These are phyloP conservation scores for Xanthoceras sorbifolium DNA, from an alignment of 345 rosid genomes.

Conservation along the genomic window DNA sequence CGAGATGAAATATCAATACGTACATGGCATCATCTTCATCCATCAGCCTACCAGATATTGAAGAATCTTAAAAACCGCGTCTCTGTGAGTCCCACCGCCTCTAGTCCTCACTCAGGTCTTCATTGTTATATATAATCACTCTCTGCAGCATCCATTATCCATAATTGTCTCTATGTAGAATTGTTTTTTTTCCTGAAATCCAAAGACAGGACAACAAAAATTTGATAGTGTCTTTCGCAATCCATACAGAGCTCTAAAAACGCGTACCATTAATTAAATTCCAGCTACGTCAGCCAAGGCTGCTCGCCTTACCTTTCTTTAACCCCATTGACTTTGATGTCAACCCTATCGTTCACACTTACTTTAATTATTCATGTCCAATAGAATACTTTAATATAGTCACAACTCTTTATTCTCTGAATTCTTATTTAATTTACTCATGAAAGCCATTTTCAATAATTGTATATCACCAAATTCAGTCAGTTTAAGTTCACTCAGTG, in stretches of 20 bases:
- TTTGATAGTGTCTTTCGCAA: background rate
- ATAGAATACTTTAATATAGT: no score
- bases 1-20: no score
- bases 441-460: no score
- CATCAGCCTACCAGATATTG: no score
- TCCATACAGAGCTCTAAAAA: no score
- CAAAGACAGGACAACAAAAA: background rate
- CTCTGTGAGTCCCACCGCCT: background rate
- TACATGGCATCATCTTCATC: no score
- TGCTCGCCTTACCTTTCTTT: background rate
- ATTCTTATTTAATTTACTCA: no score
- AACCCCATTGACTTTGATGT: background rate
- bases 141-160: background rate
- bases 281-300: background rate
- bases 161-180: background rate
- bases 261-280: background rate
- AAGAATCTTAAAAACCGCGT: background rate
- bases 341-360: background rate
- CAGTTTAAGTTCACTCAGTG: no score
- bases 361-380: background rate
- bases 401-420: background rate
- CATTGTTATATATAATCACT: background rate
- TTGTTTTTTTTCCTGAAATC: background rate
- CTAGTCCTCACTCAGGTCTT: background rate
- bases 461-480: no score